A percentile compares a stretch with the other conserved stretches of the same genome.
Conservation (phyloP, 2,329 filamentous ascomycete genomes). For the Curvularia spicifera region DNA sequence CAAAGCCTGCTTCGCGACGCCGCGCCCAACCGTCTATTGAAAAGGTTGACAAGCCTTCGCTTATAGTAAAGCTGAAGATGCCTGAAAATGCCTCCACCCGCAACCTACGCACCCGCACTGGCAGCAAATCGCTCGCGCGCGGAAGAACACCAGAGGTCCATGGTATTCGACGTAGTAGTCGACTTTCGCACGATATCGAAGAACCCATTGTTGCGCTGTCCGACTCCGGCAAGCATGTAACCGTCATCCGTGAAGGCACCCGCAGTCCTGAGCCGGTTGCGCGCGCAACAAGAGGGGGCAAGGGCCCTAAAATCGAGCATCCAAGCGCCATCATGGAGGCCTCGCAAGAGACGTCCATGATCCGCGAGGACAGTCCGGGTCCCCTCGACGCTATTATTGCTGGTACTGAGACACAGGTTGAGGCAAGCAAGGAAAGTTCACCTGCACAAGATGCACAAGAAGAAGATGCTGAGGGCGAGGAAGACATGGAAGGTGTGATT, state of each 20-base stretch:
- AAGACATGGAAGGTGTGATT: slow-evolving; percentile 48
- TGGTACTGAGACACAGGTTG: slow-evolving; percentile 45
- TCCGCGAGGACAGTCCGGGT: slow-evolving; percentile 41
- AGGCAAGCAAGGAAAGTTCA: slow-evolving; percentile 43
- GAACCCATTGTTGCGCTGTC: slow-evolving; percentile 64
- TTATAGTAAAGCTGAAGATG: slow-evolving; percentile 54
- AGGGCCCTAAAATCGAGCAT: slow-evolving; percentile 55
- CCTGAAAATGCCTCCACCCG: slow-evolving; percentile 32
- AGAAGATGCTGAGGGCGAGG: slow-evolving; percentile 36
- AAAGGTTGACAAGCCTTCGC: slow-evolving; percentile 39
- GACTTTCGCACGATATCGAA: slow-evolving; percentile 63
- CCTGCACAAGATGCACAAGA: slow-evolving; percentile 43
- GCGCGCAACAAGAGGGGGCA: slow-evolving; percentile 53
- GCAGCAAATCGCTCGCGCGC: slow-evolving; percentile 47
- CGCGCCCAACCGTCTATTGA: slow-evolving; percentile 38
- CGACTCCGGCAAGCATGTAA: slow-evolving; percentile 64
- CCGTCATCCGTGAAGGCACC: slow-evolving; percentile 61
- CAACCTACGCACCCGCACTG: slow-evolving; percentile 48
- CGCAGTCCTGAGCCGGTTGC: slow-evolving; percentile 57
- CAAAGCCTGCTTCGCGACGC: slow-evolving; percentile 24
- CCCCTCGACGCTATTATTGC: slow-evolving; percentile 44
- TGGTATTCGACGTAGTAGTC: slow-evolving; percentile 61
- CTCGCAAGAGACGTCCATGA: slow-evolving; percentile 57
- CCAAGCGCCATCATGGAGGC: slow-evolving; percentile 61
- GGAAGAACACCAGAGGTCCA: slow-evolving; percentile 48